Base-by-base conservation (phyloP, 1,284 basidiomycete genomes). In the Flammula alnicola region DNA sequence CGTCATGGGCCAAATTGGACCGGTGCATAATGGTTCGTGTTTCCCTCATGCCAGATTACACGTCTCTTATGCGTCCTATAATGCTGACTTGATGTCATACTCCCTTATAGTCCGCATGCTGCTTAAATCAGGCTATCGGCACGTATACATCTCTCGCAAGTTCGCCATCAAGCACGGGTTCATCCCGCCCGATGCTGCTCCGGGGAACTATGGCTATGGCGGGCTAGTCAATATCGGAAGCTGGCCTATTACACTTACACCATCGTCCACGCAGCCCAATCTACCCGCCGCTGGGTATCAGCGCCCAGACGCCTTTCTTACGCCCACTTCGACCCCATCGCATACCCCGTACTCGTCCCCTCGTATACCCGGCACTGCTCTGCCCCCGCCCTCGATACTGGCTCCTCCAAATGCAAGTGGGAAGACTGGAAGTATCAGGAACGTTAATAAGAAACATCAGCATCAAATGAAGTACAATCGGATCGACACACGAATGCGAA, bases 81-180 rank as follows among this genome's bases (percentile, higher is more conserved):
- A n/a, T n/a, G n/a, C n/a, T n/a, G n/a, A n/a, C n/a, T n/a, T n/a
- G n/a, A n/a, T n/a, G n/a, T n/a, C n/a, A 3, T 26, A 29, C 26
- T 11, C 14, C 12, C 25, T n/a, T n/a, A n/a, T n/a, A 93, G 92
- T 95, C 0, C 85, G 92, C 10, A 97, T 98, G 94, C 78, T 95
- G 26, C 79, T 98, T 61, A 96, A 95, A 73, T 80, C 83, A n/a
- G 95, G 96, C 4, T 91, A 99, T 71, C 79, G 93, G 20, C 87
- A 96, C 63, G 95, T 98, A 47, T 99, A 99, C 71, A 88, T 99
- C 53, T 96, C 94, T 16, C 83, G 96, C 52, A 88, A 89, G 64
- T 99, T 99, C 66, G 97, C 96, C 0, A 75, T 89, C 55, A 83
- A 86, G 60, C 86, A 98, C 67, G 89, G 89, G 1, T 95, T 99